Evolutionary conservation across 768 basidiomycete genomes (phyloP).

Genomic region (Lentinus tigrinus): DNA sequence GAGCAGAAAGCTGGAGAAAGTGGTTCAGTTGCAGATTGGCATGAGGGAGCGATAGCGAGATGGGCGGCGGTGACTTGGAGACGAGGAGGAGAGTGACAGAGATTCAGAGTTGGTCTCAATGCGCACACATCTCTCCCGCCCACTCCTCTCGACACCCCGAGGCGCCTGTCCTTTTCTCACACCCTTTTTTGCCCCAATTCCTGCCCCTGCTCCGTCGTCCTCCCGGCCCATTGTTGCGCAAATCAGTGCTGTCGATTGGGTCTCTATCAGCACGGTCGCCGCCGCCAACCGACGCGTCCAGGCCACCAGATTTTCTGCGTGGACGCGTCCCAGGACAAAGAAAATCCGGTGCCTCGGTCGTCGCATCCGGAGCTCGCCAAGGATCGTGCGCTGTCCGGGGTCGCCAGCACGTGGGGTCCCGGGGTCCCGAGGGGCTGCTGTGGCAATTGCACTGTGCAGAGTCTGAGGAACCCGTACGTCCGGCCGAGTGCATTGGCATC

Average conservation of each 20-base stretch:
- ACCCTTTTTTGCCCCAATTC: neutral
- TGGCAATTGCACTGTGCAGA: neutral
- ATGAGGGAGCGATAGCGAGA: conserved; percentile 19
- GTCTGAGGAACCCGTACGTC: neutral
- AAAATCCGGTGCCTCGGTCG: neutral
- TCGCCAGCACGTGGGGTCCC: conserved; percentile 5
- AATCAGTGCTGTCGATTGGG: neutral
- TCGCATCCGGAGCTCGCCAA: neutral
- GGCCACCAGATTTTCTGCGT: neutral
- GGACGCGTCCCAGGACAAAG: conserved; percentile 1
- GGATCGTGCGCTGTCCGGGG: conserved; percentile 1
- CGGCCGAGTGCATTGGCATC: neutral
- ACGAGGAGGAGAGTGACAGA: conserved; percentile 17
- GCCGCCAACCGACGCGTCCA: neutral
- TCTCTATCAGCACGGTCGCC: neutral
- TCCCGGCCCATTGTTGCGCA: neutral
- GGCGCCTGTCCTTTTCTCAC: conserved; percentile 12
- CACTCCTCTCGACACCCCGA: conserved; percentile 1
- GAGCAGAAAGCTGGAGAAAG: conserved; percentile 14
- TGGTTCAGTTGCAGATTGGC: conserved; percentile 15
- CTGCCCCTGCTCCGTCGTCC: neutral
- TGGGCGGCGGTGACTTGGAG: conserved; percentile 22
- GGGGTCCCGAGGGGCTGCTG: neutral
- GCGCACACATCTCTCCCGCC: conserved; percentile 8
- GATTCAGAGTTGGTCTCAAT: conserved; percentile 18